Percentiles rank a stretch among this genome's conserved stretches.
Conservation (phyloP, 2,329 filamentous ascomycete species). For the Colletotrichum sp. region DNA sequence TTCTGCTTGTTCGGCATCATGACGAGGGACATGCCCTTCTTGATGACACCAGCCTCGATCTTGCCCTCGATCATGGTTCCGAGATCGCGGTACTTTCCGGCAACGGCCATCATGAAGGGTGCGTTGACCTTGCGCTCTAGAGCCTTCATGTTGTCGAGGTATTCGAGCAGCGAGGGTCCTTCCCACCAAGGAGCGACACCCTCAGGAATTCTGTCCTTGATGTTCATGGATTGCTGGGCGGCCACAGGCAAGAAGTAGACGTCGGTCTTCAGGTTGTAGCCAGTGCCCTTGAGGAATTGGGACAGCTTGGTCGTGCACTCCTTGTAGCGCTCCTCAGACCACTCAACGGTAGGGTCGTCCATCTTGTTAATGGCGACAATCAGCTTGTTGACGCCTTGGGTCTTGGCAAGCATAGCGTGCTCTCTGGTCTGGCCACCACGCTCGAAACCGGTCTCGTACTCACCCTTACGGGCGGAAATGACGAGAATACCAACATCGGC, state of each 20-base stretch:
- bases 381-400: constrained; percentile 96
- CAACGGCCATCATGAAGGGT: constrained; percentile 98
- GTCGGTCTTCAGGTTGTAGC: constrained; percentile 93
- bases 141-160: constrained; percentile 90
- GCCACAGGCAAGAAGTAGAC: constrained; percentile 96
- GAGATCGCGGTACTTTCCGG: constrained; percentile 95
- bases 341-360: constrained; percentile 96
- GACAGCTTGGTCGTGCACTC: constrained; percentile 91
- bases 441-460: constrained; percentile 99
- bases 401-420: constrained; percentile 97
- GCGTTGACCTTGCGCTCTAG: constrained; percentile 96
- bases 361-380: constrained; percentile 98
- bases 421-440: constrained; percentile 94
- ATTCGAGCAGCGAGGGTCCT: constrained; percentile 90
- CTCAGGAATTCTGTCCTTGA: constrained; percentile 86
- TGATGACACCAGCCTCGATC: constrained; percentile 91
- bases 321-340: constrained; percentile 90
- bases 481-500: constrained; percentile 94
- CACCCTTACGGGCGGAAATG: constrained; percentile 94
- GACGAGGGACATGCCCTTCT: constrained; percentile 83
- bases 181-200: constrained; percentile 82
- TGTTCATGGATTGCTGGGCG: constrained; percentile 82
- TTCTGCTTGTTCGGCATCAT: constrained; percentile 96
- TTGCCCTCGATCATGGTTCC: constrained; percentile 98
- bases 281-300: constrained; percentile 87